Evolutionary conservation across 208 protist genomes (phyloP).

Genomic region (Trypanosoma melophagium): DNA sequence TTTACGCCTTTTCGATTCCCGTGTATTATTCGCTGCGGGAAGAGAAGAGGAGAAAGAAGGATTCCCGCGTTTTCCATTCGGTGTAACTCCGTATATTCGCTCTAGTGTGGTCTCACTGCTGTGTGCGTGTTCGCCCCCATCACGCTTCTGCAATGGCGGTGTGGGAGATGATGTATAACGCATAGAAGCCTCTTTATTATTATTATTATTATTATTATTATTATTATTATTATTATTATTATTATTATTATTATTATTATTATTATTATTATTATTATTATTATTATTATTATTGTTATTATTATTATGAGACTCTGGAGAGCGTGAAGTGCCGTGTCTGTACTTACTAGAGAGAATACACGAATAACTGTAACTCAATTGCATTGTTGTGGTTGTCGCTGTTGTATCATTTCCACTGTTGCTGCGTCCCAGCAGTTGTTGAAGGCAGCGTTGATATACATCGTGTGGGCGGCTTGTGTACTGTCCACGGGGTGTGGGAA

Average conservation of each 20-base stretch:
- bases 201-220: neutral
- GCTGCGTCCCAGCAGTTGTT: neutral
- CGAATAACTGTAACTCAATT: constrained; percentile 1
- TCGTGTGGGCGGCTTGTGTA: neutral
- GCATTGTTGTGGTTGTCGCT: neutral
- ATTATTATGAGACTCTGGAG: neutral
- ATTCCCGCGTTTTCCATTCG: no score
- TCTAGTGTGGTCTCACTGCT: no score
- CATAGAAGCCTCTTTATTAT: neutral
- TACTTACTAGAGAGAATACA: neutral
- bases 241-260: neutral
- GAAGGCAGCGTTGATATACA: constrained; percentile 3
- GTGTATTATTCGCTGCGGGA: no score
- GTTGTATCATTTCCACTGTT: neutral
- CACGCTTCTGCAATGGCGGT: neutral
- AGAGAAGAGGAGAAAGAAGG: no score
- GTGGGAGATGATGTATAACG: no score
- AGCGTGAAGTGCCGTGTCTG: neutral
- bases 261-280: neutral
- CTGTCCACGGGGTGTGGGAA: no score
- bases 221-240: neutral
- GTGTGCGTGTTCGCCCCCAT: neutral
- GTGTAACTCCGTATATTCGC: no score
- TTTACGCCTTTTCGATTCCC: no score
- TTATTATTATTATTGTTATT: neutral